phyloP scores from a whole-genome alignment of 495 filamentous ascomycete species.

The Tuber umbilicatum region DNA sequence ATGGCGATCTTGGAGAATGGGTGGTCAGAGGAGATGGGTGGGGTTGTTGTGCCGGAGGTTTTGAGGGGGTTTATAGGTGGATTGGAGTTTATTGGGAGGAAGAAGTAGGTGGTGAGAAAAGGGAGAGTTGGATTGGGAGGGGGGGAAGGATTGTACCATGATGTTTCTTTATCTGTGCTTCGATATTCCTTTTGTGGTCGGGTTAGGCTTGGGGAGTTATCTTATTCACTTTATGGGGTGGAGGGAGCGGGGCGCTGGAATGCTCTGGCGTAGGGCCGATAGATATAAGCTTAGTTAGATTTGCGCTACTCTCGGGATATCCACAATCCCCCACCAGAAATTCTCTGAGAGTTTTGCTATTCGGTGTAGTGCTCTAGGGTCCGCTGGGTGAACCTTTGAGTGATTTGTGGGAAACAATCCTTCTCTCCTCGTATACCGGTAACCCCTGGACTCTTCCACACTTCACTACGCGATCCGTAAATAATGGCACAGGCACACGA shows the following conservation, averaged over 20 bases:
- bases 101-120: constrained; percentile 21
- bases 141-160: neutral
- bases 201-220: neutral
- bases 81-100: constrained; percentile 55
- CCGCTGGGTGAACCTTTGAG: too few species aligned
- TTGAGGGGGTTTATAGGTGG: constrained; percentile 78
- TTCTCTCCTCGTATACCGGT: too few species aligned
- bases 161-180: neutral
- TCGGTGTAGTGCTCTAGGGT: too few species aligned
- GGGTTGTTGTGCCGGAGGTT: constrained; percentile 67
- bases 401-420: too few species aligned
- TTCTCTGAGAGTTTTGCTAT: too few species aligned
- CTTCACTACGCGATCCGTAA: too few species aligned
- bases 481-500: too few species aligned
- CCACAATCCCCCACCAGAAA: neutral
- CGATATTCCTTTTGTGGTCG: neutral
- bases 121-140: neutral
- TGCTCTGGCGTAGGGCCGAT: neutral
- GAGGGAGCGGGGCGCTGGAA: neutral
- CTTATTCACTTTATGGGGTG: neutral
- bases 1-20: constrained; percentile 91
- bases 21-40: constrained; percentile 61
- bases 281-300: neutral
- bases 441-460: too few species aligned
- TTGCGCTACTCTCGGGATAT: neutral